Base-by-base conservation (phyloP, 2,329 filamentous ascomycete genomes). In the Curvularia sp. region DNA sequence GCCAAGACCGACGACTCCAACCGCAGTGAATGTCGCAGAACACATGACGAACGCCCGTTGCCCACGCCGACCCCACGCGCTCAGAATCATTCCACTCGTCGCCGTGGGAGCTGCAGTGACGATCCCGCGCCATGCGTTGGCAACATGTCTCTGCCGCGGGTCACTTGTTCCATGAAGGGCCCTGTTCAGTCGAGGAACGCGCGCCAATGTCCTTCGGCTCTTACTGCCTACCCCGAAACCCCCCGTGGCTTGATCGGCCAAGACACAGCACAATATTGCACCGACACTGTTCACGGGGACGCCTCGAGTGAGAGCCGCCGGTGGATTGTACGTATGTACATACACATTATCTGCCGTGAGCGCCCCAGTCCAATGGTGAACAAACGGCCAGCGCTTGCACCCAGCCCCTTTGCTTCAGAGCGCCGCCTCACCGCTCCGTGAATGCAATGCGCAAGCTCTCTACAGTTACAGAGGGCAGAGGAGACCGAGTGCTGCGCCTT, bases 381-480 rank as follows among this genome's bases (percentile, higher is more conserved):
- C 45, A 32, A 49, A 36, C 36, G 34, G 46, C 54, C 52, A 55
- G 53, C 58, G 50, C 56, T 56, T 59, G 50, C 60, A 53, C 42
- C 19, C 49, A 50, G 39, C 30, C 50, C 41, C 49, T 32, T 32
- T 45, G 41, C 41, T n/a, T 19, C 36, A 39, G 36, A 39, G 18
- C 9, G 19, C n/a, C 64, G 55, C 71, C 57, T 74, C 74, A 77
- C 74, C 74, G 74, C 74, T 69, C 66, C 61, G 67, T 67, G 60
- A 48, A 64, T 53, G 50, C 50, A 25, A 52, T 47, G 9, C 38
- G 57, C 59, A 56, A 36, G 52, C 39, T 34, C 53, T 57, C 71
- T 71, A 70, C 68, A 71, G 72, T 73, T 73, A 74, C 60, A 53
- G 52, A 59, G 53, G 23, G 18, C 19, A 18, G 45, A 34, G 9